Evolutionary conservation across 805 yeast species (phyloP), one percentile per base, ranked within the genome.

Genomic region (Wickerhamiella vanderwaltii): DNA sequence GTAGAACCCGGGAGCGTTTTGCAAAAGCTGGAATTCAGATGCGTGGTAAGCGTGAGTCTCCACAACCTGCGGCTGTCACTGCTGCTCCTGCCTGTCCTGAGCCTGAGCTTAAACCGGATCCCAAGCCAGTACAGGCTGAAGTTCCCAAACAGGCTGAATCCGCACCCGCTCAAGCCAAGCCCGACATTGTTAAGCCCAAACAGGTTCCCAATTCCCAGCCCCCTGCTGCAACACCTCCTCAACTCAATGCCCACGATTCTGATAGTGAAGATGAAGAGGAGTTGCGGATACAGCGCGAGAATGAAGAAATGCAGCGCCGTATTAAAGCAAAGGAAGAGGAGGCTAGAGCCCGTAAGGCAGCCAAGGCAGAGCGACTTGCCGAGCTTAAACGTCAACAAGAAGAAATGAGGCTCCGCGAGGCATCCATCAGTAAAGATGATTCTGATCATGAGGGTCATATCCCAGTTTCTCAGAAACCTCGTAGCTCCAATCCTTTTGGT

Each of bases 291-390:
- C 28, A 60, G 17, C 71, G 65, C 25, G 66, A 61, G 18, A 67
- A 59, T 34, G 64, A 60, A 25, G 59, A 54, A 7, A 62, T 57
- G 39, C 64, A 59, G 19, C 61, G 55, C 11, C 65, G 61, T 15
- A 61, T 53, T 6, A 66, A 59, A 17, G 70, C 59, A 3, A 64
- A 57, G 28, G 64, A 57, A 3, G 20, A 61, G 53, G 32, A 61
- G 53, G 24, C 55, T 54, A 16, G 56, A 49, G 34, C 60, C 44
- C 22, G 41, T 55, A 35, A 53, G 49, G 36, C 36, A 6, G 36
- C 36, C 18, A 33, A 33, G 15, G 26, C 25, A 11, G 54, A 50
- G 20, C 58, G 60, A 12, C 51, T 53, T 16, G 62, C 59, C 17
- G 47, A 32, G 19, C 31, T 53, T 35, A 43, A 37, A 17, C 50